phyloP scores from a whole-genome alignment of 108 stramenopile genomes.

The Discostella stelligeroides region DNA sequence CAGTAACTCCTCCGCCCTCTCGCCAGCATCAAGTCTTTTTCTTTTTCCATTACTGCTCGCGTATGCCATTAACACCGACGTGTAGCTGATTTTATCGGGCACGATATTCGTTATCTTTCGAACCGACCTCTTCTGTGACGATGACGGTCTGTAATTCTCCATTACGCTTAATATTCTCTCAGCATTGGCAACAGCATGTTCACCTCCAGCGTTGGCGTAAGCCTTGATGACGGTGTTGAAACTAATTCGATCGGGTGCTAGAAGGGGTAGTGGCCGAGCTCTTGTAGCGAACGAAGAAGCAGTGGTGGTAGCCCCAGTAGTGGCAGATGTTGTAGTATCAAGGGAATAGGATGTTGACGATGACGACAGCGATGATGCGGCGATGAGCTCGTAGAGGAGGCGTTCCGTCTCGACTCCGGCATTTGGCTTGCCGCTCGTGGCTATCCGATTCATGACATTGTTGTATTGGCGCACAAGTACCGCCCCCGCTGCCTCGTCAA shows the following conservation, averaged over 20 bases:
- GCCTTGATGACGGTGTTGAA: constrained; percentile 51
- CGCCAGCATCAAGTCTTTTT: constrained; percentile 30
- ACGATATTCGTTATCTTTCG: constrained; percentile 12
- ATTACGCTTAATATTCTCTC: constrained; percentile 37
- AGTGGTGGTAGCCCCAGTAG: background rate
- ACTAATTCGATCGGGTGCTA: constrained; percentile 26
- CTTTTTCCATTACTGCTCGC: constrained; percentile 11
- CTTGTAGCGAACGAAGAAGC: background rate
- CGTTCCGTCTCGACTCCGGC: constrained; percentile 33
- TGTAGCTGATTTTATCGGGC: constrained; percentile 49
- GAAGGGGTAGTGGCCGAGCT: background rate
- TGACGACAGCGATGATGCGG: background rate
- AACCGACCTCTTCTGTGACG: constrained; percentile 6
- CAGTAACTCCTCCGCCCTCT: constrained; percentile 40
- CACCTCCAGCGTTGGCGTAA: constrained; percentile 29
- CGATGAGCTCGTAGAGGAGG: constrained; percentile 28
- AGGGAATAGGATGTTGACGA: background rate
- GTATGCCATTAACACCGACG: constrained; percentile 38
- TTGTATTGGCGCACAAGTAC: constrained; percentile 32
- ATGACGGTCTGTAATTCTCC: constrained; percentile 21
- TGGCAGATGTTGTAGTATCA: background rate
- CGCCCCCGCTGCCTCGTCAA: background rate
- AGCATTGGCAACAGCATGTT: constrained; percentile 23
- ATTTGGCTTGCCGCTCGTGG: constrained; percentile 21
- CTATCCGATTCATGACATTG: constrained; percentile 43